These are phyloP conservation scores for Flaveria robusta DNA, from an alignment of 129 eudicot species.

Conservation along the genomic window DNA sequence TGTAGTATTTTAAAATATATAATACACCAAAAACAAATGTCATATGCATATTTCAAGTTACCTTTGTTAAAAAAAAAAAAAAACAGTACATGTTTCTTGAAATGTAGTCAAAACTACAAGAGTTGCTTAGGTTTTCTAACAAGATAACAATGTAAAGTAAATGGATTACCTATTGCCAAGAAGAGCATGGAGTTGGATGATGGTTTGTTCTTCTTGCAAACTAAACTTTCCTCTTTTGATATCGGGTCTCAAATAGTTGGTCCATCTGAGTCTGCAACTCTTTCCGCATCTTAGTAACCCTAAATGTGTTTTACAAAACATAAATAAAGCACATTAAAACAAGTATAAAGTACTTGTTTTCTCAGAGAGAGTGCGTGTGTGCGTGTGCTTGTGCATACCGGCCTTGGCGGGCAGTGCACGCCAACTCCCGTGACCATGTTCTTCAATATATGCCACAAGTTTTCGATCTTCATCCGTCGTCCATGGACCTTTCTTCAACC, in stretches of 20 bases:
- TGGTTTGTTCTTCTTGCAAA: conserved; percentile 69
- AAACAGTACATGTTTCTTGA: neutral
- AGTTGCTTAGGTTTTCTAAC: neutral
- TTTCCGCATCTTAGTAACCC: conserved; percentile 70
- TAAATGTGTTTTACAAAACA: conserved; percentile 6
- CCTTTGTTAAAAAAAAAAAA: too few relatives aligned
- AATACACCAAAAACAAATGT: too few relatives aligned
- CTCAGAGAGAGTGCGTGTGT: neutral
- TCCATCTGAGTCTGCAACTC: conserved; percentile 73
- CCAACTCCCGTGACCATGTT: conserved; percentile 77
- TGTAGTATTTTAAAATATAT: too few relatives aligned
- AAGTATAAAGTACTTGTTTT: neutral
- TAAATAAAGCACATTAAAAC: neutral
- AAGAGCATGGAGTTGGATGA: conserved; percentile 79
- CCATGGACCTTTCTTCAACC: conserved; percentile 79
- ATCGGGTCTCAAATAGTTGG: conserved; percentile 64
- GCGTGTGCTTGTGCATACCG: conserved; percentile 32
- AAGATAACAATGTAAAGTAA: neutral
- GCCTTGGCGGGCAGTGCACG: conserved; percentile 68
- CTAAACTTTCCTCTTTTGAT: conserved; percentile 76
- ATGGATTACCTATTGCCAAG: conserved; percentile 65
- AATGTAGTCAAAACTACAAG: conserved; percentile 8
- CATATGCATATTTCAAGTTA: neutral
- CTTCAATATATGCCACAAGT: conserved; percentile 54
- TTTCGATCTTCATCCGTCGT: conserved; percentile 66